Conservation (phyloP, 2,329 filamentous ascomycete genomes). For the Botrytis byssoidea region DNA sequence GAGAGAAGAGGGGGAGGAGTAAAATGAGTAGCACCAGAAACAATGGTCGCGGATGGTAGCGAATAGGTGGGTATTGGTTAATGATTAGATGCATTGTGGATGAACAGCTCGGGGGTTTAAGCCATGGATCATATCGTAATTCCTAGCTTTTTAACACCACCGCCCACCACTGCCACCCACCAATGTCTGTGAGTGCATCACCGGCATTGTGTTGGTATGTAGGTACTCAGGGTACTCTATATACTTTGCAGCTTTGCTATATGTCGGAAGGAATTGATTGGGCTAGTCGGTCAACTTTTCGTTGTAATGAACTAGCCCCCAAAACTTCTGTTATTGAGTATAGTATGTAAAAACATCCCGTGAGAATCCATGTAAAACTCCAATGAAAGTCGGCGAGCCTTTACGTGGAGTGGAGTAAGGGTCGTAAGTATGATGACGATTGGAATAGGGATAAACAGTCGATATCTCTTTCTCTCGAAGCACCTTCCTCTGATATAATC, state of each 20-base stretch:
- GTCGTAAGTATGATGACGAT: not conserved
- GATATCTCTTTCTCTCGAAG: not conserved
- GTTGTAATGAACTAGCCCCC: not conserved
- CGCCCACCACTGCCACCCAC: constrained; percentile 1
- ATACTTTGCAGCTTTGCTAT: not conserved
- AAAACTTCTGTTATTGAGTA: not conserved
- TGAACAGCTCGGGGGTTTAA: constrained; percentile 1
- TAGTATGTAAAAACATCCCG: no score
- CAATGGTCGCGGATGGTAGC: not conserved
- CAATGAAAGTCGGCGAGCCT: not conserved
- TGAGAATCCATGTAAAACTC: not conserved
- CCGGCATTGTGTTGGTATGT: not conserved
- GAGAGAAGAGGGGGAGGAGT: not conserved
- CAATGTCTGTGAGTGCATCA: not conserved
- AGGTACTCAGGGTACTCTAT: not conserved
- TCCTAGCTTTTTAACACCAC: not conserved
- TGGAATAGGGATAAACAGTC: not conserved
- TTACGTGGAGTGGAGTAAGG: not conserved
- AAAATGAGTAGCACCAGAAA: not conserved
- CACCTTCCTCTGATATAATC: not conserved
- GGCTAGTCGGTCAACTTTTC: constrained; percentile 15
- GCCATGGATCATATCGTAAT: constrained; percentile 10
- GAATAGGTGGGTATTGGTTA: not conserved
- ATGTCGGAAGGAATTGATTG: constrained; percentile 8
- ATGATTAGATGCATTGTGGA: constrained; percentile 1